Percentiles rank a stretch among this genome's conserved stretches.
These are phyloP conservation scores for Aspergillus hancockii DNA, from an alignment of 495 filamentous ascomycete genomes.

Conservation along the genomic window DNA sequence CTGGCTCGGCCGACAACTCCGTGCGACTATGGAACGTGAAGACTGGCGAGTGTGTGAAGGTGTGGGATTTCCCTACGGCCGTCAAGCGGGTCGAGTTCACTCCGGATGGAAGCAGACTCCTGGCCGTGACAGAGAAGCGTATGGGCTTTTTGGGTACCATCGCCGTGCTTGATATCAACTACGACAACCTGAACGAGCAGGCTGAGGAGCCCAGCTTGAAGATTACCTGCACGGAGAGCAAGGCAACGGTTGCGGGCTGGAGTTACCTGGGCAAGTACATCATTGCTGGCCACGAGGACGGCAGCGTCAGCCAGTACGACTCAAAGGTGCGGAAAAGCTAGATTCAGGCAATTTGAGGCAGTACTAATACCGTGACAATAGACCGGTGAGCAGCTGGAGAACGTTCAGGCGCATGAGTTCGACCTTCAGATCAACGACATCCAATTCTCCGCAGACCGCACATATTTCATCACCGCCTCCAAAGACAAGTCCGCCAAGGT, in stretches of 20 bases:
- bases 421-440: slow-evolving; percentile 87
- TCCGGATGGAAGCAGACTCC: slow-evolving; percentile 81
- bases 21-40: slow-evolving; percentile 96
- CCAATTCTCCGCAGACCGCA: slow-evolving; percentile 90
- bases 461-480: slow-evolving; percentile 95
- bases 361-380: slow-evolving; percentile 33
- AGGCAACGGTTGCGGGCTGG: slow-evolving; percentile 96
- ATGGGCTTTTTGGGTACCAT: slow-evolving; percentile 94
- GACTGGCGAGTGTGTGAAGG: slow-evolving; percentile 89
- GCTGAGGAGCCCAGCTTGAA: slow-evolving; percentile 74
- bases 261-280: slow-evolving; percentile 91
- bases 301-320: slow-evolving; percentile 91
- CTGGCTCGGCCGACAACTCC: slow-evolving; percentile 96
- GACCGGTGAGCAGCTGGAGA: slow-evolving; percentile 81
- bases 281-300: slow-evolving; percentile 96
- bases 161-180: slow-evolving; percentile 81
- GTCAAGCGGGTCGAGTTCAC: slow-evolving; percentile 97
- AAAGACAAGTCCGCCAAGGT: slow-evolving; percentile 98
- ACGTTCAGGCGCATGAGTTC: slow-evolving; percentile 76
- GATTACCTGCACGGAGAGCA: slow-evolving; percentile 91
- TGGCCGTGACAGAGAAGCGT: slow-evolving; percentile 97
- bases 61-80: slow-evolving; percentile 93
- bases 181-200: slow-evolving; percentile 63
- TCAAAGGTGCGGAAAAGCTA: slow-evolving; percentile 66
- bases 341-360: not conserved